Base-by-base conservation (phyloP, 2,329 filamentous ascomycete species). In the Fusarium metavorans region DNA sequence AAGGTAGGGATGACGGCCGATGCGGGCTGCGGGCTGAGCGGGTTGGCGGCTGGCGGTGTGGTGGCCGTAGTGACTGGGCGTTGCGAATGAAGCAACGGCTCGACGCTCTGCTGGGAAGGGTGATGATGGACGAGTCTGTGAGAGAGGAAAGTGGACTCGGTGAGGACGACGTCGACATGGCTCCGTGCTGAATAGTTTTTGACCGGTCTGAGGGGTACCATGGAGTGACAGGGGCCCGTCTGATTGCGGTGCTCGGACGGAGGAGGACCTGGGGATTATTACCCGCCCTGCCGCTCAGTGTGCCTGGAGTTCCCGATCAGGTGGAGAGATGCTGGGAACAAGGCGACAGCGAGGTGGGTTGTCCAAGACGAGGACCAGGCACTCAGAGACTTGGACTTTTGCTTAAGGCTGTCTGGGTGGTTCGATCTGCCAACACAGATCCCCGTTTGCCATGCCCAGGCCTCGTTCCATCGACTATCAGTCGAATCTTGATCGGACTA, bases 151-250 rank as follows among this genome's bases (percentile, higher is more conserved):
- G 80, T 82, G 80, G 80, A 82, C 81, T 83, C 83, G 83, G 83
- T 84, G 82, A 84, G 79, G 77, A 81, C 74, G 77, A 77, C 77
- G 74, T 82, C 71, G 77, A 78, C 80, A 80, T 78, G 77, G 78
- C 78, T 78, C 77, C 80, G 81, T 83, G 80, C 81, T 84, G 81
- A 81, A 82, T 81, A 83, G 82, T 83, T 82, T 83, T 80, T 82
- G 73, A 81, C 80, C 82, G 81, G 81, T 83, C 81, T 83, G 82
- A 84, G 82, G 82, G 82, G 82, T 83, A 83, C 79, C 76, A 77
- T 77, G 76, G 70, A 70, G 71, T 73, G 74, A 78, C 79, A 80
- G 77, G 79, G 80, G 75, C 63, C 50, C 59, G 62, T 75, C 67
- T 73, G 64, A 69, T 76, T 72, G 77, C 68, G 68, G 74, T 76